These are phyloP conservation scores for Xylaria acuta DNA, from an alignment of 495 filamentous ascomycete genomes.

Conservation along the genomic window DNA sequence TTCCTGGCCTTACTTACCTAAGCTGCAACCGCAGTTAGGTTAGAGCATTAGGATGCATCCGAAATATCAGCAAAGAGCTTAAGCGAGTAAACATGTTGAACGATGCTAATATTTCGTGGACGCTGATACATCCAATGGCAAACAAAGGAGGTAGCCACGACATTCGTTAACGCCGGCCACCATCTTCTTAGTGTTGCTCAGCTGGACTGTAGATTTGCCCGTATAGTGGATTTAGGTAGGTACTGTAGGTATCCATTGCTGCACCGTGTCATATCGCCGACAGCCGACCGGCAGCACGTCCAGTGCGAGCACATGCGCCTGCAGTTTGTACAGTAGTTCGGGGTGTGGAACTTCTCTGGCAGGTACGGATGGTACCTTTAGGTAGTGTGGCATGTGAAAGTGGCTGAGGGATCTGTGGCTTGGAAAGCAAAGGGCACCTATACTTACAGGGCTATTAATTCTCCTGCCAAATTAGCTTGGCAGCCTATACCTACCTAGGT, in stretches of 20 bases:
- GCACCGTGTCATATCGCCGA: neutral
- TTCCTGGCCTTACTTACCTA: neutral
- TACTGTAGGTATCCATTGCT: neutral
- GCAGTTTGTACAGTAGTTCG: neutral
- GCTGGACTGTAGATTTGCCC: no score
- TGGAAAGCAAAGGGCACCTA: no score
- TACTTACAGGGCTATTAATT: no score
- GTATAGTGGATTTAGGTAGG: no score
- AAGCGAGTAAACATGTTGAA: neutral
- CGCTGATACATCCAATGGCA: neutral
- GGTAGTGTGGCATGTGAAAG: no score
- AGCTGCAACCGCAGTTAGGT: neutral
- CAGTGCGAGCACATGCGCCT: neutral
- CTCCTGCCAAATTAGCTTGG: no score
- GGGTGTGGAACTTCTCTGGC: neutral
- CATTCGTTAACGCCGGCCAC: neutral
- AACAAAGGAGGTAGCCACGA: neutral
- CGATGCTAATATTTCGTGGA: neutral
- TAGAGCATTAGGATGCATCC: constrained; percentile 2
- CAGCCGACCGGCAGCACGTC: neutral
- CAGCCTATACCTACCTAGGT: no score
- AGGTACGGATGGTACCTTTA: no score
- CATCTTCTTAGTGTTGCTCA: neutral
- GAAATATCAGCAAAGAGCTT: constrained; percentile 14
- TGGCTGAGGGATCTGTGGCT: no score